phyloP scores from a whole-genome alignment of 2,329 filamentous ascomycete species.

The Cladosporium sp. region DNA sequence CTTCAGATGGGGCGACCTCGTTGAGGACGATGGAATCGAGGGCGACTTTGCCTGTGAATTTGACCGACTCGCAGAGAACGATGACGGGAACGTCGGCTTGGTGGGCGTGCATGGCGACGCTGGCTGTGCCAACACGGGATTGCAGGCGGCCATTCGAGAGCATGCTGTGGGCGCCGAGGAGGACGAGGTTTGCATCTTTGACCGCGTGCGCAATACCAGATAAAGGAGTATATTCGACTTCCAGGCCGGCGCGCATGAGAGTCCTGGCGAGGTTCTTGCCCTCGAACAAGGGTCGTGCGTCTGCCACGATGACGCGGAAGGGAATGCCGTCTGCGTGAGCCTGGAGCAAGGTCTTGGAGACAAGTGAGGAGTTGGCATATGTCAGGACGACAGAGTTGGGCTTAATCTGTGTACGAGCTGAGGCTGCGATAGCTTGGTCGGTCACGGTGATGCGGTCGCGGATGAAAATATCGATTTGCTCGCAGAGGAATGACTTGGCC shows the following conservation, averaged over 20 bases:
- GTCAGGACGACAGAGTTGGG: conserved; percentile 82
- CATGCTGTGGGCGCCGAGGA: conserved; percentile 90
- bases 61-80: conserved; percentile 90
- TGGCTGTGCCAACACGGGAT: conserved; percentile 80
- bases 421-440: conserved; percentile 78
- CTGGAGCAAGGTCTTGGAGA: conserved; percentile 76
- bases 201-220: conserved; percentile 75
- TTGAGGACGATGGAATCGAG: conserved; percentile 93
- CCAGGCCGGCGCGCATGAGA: conserved; percentile 68
- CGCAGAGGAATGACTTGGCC: conserved; percentile 75
- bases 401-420: conserved; percentile 72
- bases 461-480: conserved; percentile 85
- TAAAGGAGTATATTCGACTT: conserved; percentile 78
- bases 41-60: conserved; percentile 87
- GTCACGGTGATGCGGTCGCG: conserved; percentile 86
- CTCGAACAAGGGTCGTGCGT: conserved; percentile 71
- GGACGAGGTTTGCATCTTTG: conserved; percentile 68
- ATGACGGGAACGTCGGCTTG: conserved; percentile 77
- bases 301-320: conserved; percentile 83
- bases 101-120: conserved; percentile 80
- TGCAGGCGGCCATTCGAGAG: conserved; percentile 93
- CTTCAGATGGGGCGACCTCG: conserved; percentile 77
- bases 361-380: conserved; percentile 81
- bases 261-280: conserved; percentile 70
- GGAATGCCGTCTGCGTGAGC: conserved; percentile 69